Percentiles rank a stretch among this genome's conserved stretches.
phyloP scores from a whole-genome alignment of 495 filamentous ascomycete genomes.

The Annulohypoxylon nitens region DNA sequence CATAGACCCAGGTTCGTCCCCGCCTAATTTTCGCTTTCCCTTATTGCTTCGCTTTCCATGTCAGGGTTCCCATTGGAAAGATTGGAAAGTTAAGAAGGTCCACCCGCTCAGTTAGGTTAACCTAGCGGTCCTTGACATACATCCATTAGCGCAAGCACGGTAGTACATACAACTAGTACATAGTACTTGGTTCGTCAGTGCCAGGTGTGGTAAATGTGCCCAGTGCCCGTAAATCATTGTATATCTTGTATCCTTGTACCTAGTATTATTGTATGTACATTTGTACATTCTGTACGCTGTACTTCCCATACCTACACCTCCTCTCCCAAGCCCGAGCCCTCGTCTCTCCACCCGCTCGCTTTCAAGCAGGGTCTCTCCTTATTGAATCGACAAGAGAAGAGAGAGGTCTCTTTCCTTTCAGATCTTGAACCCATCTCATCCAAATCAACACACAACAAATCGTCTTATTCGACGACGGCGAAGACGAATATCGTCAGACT shows the following conservation, averaged over 20 bases:
- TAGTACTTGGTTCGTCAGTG: too few species aligned
- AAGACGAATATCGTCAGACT: slow-evolving; percentile 18
- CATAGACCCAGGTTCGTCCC: slow-evolving; percentile 17
- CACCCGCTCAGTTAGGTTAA: slow-evolving; percentile 42
- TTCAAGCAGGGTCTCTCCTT: slow-evolving; percentile 50
- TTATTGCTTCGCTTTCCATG: slow-evolving; percentile 39
- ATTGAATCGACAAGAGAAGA: slow-evolving; percentile 38
- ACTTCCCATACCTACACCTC: slow-evolving; percentile 36
- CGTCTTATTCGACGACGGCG: slow-evolving; percentile 8
- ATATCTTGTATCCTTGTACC: not conserved
- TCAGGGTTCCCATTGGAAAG: slow-evolving; percentile 47
- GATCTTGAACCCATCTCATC: slow-evolving; percentile 29
- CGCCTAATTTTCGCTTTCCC: slow-evolving; percentile 46
- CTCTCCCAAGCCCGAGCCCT: slow-evolving; percentile 46
- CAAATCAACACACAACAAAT: slow-evolving; percentile 24
- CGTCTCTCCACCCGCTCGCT: slow-evolving; percentile 49
- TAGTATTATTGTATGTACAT: not conserved
- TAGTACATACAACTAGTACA: too few species aligned
- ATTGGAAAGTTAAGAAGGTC: slow-evolving; percentile 43
- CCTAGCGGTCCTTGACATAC: slow-evolving; percentile 44
- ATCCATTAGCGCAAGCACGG: not conserved
- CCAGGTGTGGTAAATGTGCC: too few species aligned
- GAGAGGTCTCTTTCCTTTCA: slow-evolving; percentile 26
- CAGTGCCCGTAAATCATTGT: not conserved
- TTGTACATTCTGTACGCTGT: not conserved